Evolutionary conservation across 2,329 filamentous ascomycete genomes (phyloP).

Genomic region (Alternaria brassicae): DNA sequence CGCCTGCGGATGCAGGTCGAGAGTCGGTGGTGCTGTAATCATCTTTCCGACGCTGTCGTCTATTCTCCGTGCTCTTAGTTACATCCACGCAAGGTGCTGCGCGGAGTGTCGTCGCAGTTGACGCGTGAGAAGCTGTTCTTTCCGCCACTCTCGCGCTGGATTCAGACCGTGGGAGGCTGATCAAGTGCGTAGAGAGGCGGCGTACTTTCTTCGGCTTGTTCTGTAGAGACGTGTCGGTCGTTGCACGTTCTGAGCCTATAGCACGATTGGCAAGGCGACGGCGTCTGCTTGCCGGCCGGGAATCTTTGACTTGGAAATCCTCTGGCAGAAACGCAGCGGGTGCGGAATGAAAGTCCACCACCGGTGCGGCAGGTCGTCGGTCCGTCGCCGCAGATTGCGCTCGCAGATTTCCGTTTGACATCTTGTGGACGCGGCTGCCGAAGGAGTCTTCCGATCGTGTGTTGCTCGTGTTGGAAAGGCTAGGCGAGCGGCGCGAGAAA

Average conservation of each 20-base stretch:
- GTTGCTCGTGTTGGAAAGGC: constrained; percentile 56
- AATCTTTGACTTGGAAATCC: constrained; percentile 55
- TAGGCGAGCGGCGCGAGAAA: constrained; percentile 75
- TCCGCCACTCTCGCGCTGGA: constrained; percentile 23
- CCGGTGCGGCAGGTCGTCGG: constrained; percentile 37
- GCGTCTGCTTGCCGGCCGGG: constrained; percentile 32
- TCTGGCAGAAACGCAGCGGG: constrained; percentile 57
- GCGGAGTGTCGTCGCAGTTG: constrained; percentile 28
- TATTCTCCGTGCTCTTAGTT: constrained; percentile 19
- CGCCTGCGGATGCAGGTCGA: constrained; percentile 6
- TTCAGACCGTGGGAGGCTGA: constrained; percentile 40
- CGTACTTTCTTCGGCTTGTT: constrained; percentile 38
- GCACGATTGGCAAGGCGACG: constrained; percentile 39
- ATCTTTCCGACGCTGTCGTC: constrained; percentile 26
- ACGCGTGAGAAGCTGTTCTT: constrained; percentile 29
- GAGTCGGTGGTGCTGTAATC: constrained; percentile 14
- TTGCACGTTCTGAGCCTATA: constrained; percentile 23
- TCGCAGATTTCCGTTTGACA: constrained; percentile 36
- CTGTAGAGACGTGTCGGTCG: constrained; percentile 30
- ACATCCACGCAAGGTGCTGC: constrained; percentile 16
- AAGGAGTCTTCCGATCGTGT: constrained; percentile 47
- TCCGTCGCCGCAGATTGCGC: constrained; percentile 32
- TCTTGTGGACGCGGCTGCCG: constrained; percentile 36
- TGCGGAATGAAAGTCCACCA: constrained; percentile 57
- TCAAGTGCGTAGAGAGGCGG: constrained; percentile 43